These are phyloP conservation scores for Telopea speciosissima DNA, from an alignment of 177 flowering plant genomes.

Conservation along the genomic window DNA sequence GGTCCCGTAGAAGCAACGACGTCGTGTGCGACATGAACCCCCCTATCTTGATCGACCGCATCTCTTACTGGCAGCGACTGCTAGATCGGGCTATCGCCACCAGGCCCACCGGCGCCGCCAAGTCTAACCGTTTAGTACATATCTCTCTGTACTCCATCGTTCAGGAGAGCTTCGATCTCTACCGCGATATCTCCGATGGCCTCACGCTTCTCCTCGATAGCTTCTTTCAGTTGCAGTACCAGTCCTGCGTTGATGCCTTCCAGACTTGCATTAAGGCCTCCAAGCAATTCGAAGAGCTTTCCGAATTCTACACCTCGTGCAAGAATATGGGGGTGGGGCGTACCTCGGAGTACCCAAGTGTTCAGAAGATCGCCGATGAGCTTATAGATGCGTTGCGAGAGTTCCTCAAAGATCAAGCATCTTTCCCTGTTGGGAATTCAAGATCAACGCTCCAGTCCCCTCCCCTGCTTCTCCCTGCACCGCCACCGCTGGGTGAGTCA, in stretches of 20 bases:
- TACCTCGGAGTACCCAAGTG: constrained; percentile 68
- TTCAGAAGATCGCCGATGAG: constrained; percentile 61
- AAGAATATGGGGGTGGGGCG: constrained; percentile 63
- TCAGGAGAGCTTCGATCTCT: constrained; percentile 67
- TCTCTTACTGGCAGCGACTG: constrained; percentile 56
- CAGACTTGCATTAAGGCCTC: constrained; percentile 53
- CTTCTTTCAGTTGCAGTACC: constrained; percentile 62
- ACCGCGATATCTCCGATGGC: constrained; percentile 67
- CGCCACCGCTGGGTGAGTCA: too few species aligned
- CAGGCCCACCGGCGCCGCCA: constrained; percentile 67
- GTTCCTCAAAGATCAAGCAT: constrained; percentile 66
- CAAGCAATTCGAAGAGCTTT: constrained; percentile 63
- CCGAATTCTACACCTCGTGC: constrained; percentile 45
- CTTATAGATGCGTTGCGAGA: constrained; percentile 60
- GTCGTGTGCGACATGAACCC: constrained; percentile 54
- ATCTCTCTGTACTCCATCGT: constrained; percentile 48
- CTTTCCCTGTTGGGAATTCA: constrained; percentile 23
- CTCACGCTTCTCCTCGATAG: constrained; percentile 67
- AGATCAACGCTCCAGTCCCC: too few species aligned
- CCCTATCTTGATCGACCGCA: constrained; percentile 40
- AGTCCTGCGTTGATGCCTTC: constrained; percentile 45
- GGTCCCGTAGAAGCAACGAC: neutral
- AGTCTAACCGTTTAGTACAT: constrained; percentile 44
- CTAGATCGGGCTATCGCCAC: constrained; percentile 64
- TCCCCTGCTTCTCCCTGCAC: too few species aligned